phyloP scores from a whole-genome alignment of 2,329 filamentous ascomycete genomes.

The Exophiala sideris region DNA sequence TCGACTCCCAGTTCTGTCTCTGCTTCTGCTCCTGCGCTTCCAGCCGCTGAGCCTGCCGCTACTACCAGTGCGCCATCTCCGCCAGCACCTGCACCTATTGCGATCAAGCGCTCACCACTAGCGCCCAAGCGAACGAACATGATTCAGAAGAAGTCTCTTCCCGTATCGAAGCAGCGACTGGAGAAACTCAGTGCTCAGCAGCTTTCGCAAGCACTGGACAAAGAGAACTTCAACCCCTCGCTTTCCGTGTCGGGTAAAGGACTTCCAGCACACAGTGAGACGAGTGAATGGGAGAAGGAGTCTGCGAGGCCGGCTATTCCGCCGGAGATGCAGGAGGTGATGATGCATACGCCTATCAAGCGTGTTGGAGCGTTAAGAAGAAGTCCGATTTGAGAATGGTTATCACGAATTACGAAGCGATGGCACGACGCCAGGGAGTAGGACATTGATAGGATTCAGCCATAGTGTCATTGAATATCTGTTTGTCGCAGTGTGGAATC shows the following conservation, averaged over 20 bases:
- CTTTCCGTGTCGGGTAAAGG: slow-evolving; percentile 9
- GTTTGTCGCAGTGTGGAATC: too few species aligned
- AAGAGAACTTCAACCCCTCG: slow-evolving; percentile 23
- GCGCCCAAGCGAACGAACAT: slow-evolving; percentile 23
- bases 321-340: slow-evolving; percentile 27
- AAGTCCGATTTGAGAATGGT: slow-evolving; percentile 23
- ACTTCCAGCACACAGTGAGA: not conserved
- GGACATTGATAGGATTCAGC: not conserved
- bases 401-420: not conserved
- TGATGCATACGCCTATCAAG: slow-evolving; percentile 29
- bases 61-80: not conserved
- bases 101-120: slow-evolving; percentile 23
- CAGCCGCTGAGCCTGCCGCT: too few species aligned
- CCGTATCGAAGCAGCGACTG: slow-evolving; percentile 24
- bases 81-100: not conserved
- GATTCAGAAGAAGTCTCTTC: slow-evolving; percentile 25
- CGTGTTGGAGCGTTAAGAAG: slow-evolving; percentile 27
- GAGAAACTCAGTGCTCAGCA: slow-evolving; percentile 12
- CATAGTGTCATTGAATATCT: too few species aligned
- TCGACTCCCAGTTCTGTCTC: too few species aligned
- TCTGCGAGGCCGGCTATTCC: slow-evolving; percentile 21
- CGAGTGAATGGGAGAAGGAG: slow-evolving; percentile 1
- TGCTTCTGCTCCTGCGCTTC: too few species aligned
- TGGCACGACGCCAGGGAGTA: not conserved
- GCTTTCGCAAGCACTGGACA: slow-evolving; percentile 6